These are phyloP conservation scores for Backusella tarrabulga DNA, from an alignment of 192 early-diverging fungal species.

Conservation along the genomic window DNA sequence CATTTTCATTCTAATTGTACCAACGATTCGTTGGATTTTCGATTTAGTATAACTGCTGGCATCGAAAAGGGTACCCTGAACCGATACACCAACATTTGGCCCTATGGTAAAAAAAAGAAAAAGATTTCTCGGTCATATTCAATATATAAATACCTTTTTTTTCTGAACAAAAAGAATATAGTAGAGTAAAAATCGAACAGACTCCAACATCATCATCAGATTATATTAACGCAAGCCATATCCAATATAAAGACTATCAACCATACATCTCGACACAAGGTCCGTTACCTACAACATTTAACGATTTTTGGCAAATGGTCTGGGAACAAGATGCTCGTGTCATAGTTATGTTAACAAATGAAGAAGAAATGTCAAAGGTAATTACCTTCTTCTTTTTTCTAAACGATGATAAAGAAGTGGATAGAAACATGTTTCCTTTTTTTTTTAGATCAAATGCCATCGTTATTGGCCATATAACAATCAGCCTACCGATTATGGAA, in stretches of 20 bases:
- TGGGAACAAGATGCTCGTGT: conserved; percentile 88
- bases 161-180: conserved; percentile 29
- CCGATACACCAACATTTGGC: conserved; percentile 80
- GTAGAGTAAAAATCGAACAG: conserved; percentile 33
- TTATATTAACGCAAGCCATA: conserved; percentile 39
- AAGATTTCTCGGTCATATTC: too few species aligned
- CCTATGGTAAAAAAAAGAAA: conserved; percentile 45
- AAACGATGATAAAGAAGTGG: background rate
- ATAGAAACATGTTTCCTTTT: background rate
- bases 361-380: conserved; percentile 80
- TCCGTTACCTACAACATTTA: conserved; percentile 79
- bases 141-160: too few species aligned
- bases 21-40: conserved; percentile 40
- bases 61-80: conserved; percentile 70
- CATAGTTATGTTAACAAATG: conserved; percentile 93
- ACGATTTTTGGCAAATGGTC: conserved; percentile 94
- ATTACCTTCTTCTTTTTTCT: conserved; percentile 12
- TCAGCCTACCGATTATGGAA: conserved; percentile 43
- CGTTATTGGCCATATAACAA: conserved; percentile 84
- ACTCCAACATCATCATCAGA: conserved; percentile 5
- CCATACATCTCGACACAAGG: conserved; percentile 63
- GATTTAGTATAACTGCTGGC: conserved; percentile 70
- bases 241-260: conserved; percentile 26
- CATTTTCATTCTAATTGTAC: conserved; percentile 37
- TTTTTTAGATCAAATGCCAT: conserved; percentile 67